Evolutionary conservation across 345 rosid species (phyloP), one percentile per base, ranked within the genome.

Genomic region (Salix arbutifolia): DNA sequence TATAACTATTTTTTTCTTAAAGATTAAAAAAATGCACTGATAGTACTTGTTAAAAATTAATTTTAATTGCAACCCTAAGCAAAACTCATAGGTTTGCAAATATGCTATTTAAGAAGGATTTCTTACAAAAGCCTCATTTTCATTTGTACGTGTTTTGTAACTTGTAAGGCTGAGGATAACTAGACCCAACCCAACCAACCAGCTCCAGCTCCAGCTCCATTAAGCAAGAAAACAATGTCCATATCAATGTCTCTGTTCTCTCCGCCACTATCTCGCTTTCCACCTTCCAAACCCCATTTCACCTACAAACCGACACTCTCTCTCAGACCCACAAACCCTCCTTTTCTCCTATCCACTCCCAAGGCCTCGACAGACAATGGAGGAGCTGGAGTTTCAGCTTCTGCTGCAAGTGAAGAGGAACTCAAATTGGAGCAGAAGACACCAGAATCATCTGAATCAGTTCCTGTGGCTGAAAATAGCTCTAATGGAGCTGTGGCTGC

Each of bases 241-340:
- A 81, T 85, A 56, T 89, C 96, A 85, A 87, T 84, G 88, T 85
- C 91, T 74, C 65, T 84, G 65, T 86, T 87, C 67, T 85, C 91
- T 80, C 82, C 89, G 67, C 78, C 81, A 5, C 77, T 74, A 31
- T 40, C 79, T 71, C 76, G 82, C 64, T 68, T 86, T 76, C 75
- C 89, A 31, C 79, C 77, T 1, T 73, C 71, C 58, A 77, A 82
- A 65, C 80, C 87, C 80, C 77, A 77, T 50, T 73, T 83, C 79
- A 61, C 81, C 80, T 81, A 65, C 30, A 88, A 80, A 50, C 70
- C 75, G 67, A 58, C 85, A 62, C 56, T 80, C 67, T 69, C 73
- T 53, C 85, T 87, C 44, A 16, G 74, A 74, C 83, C 91, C 79
- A 76, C 76, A 21, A 84, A 77, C 44, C 84, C 83, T 25, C 73